Conservation (phyloP, 495 filamentous ascomycete species). For the Podospora fimiseda region DNA sequence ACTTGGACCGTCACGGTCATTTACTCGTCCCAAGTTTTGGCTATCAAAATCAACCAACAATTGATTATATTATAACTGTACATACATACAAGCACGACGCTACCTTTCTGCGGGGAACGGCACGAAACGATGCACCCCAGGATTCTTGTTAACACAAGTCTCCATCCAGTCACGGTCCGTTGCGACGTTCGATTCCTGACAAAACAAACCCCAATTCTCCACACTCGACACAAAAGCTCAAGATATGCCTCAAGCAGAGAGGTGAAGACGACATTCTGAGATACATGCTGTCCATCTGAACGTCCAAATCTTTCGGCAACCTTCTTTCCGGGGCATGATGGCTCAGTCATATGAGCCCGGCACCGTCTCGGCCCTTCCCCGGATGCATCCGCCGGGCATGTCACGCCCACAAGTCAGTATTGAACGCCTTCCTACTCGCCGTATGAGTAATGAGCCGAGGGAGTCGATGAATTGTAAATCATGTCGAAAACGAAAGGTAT, state of each 20-base stretch:
- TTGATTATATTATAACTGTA: conserved; percentile 7
- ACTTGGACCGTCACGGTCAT: conserved; percentile 8
- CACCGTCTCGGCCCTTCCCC: conserved; percentile 24
- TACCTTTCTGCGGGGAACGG: conserved; percentile 4
- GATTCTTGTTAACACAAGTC: conserved; percentile 1
- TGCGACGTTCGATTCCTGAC: not conserved
- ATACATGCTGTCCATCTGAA: too few species aligned
- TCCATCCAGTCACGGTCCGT: not conserved
- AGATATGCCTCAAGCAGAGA: conserved; percentile 10
- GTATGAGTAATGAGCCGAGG: conserved; percentile 66
- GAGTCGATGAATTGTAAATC: conserved; percentile 94
- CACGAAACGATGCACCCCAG: conserved; percentile 10
- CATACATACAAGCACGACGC: too few species aligned
- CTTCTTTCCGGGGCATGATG: conserved; percentile 15
- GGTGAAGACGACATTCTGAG: conserved; percentile 3
- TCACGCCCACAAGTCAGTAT: conserved; percentile 78
- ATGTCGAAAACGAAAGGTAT: conserved; percentile 80
- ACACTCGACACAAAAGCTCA: not conserved
- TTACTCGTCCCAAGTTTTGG: conserved; percentile 11
- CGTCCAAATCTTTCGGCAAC: not conserved
- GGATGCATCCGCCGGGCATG: conserved; percentile 43
- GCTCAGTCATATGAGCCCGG: conserved; percentile 20
- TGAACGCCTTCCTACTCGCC: conserved; percentile 68
- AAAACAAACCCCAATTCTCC: not conserved
- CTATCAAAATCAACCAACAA: conserved; percentile 1